These are phyloP conservation scores for Carex arenaria DNA, from an alignment of 202 grass and related monocot species.

Conservation along the genomic window DNA sequence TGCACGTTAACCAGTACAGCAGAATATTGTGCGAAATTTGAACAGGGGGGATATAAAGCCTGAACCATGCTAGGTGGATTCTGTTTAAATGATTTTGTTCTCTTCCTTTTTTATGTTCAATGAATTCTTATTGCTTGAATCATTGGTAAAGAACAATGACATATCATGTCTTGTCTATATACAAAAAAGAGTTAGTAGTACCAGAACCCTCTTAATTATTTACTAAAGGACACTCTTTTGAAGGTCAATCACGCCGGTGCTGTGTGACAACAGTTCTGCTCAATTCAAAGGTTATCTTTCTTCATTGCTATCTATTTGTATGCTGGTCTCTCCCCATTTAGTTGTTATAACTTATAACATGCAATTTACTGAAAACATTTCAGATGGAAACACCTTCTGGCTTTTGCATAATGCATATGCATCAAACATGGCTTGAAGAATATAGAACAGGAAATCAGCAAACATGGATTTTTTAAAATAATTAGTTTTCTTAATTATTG, in stretches of 20 bases:
- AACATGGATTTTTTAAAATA: conserved; percentile 38
- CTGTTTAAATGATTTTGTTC: not conserved
- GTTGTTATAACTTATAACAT: not conserved
- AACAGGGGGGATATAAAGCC: not conserved
- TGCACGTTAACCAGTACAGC: not conserved
- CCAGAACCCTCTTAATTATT: not conserved
- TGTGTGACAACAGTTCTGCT: conserved; percentile 48
- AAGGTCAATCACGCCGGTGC: conserved; percentile 41
- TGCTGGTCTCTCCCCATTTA: not conserved
- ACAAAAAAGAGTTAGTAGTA: not conserved
- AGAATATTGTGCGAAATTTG: not conserved
- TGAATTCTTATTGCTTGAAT: not conserved
- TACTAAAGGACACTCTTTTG: conserved; percentile 17
- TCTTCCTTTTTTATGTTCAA: not conserved
- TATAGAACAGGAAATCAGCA: conserved; percentile 32
- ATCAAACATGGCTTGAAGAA: conserved; percentile 59
- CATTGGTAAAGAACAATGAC: not conserved
- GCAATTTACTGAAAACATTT: conserved; percentile 9
- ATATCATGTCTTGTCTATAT: not conserved
- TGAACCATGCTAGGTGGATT: not conserved
- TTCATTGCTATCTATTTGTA: not conserved
- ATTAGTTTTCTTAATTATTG: not conserved
- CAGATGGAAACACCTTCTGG: conserved; percentile 38
- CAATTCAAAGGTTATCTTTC: conserved; percentile 42
- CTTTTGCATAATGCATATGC: conserved; percentile 50